These are phyloP conservation scores for Iris macrosiphon DNA, from an alignment of 106 monocot genomes.

Conservation along the genomic window DNA sequence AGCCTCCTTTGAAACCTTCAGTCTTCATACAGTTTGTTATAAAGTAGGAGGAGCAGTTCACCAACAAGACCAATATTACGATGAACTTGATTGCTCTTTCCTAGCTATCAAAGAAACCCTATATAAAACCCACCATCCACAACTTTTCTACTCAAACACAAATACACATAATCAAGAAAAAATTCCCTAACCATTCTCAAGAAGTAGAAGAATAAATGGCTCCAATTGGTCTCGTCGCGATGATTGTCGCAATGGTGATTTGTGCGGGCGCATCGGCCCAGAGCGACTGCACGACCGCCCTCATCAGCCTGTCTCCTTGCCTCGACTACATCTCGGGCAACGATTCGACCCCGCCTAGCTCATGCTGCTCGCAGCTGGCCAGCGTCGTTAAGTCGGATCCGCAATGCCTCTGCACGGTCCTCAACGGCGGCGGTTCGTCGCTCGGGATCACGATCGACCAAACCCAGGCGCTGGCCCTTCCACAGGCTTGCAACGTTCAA, in stretches of 20 bases:
- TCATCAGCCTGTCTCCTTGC: slow-evolving; percentile 28
- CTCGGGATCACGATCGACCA: slow-evolving; percentile 26
- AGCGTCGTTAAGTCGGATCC: slow-evolving; percentile 23
- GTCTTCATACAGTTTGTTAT: neutral
- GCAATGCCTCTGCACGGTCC: slow-evolving; percentile 25
- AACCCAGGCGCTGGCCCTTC: slow-evolving; percentile 17
- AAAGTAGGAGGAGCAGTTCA: slow-evolving; percentile 17
- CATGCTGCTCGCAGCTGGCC: slow-evolving; percentile 32
- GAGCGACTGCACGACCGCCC: slow-evolving; percentile 19
- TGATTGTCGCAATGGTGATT: neutral
- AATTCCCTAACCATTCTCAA: neutral
- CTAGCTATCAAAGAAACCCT: neutral
- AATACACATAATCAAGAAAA: neutral
- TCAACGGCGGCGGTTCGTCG: slow-evolving; percentile 20
- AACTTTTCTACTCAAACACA: neutral
- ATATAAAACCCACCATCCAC: neutral
- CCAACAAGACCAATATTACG: neutral
- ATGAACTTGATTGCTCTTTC: neutral
- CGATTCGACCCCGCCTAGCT: slow-evolving; percentile 5
- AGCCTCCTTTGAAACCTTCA: neutral
- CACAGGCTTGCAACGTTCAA: slow-evolving; percentile 21
- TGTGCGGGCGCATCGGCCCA: slow-evolving; percentile 9
- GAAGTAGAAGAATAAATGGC: neutral
- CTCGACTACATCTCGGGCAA: slow-evolving; percentile 31
- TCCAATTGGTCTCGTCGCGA: neutral